Percentiles rank a stretch among this genome's conserved stretches.
phyloP scores from a whole-genome alignment of 148 eudicot genomes.

The Dianthus caryophyllus region DNA sequence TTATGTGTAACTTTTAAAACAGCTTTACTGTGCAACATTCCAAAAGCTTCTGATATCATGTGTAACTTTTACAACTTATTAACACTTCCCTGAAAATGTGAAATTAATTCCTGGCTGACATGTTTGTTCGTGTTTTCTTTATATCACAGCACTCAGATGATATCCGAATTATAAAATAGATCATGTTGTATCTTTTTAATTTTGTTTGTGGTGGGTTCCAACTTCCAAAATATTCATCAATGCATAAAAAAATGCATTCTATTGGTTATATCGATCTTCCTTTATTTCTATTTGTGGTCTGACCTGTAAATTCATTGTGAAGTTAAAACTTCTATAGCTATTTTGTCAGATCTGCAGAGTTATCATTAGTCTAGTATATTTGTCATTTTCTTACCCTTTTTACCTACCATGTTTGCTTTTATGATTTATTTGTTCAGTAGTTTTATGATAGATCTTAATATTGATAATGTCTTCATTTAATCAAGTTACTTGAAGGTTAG shows the following conservation, averaged over 20 bases:
- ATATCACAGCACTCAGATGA: neutral
- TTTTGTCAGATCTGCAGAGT: neutral
- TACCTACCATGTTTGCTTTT: neutral
- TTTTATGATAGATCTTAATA: conserved; percentile 3
- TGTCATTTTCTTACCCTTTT: neutral
- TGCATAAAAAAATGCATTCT: neutral
- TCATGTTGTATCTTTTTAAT: neutral
- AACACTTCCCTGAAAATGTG: neutral
- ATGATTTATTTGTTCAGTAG: neutral
- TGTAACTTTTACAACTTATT: neutral
- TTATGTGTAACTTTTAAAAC: conserved; percentile 6
- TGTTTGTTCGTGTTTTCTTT: neutral
- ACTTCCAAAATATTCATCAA: neutral
- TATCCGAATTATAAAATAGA: neutral
- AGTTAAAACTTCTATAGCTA: neutral
- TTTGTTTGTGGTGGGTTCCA: neutral
- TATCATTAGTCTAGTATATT: conserved; percentile 4
- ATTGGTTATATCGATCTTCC: neutral
- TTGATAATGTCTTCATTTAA: too few relatives aligned
- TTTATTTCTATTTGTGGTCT: neutral
- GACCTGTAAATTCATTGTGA: neutral
- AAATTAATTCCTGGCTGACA: neutral
- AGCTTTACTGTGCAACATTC: neutral
- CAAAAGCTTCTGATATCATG: neutral
- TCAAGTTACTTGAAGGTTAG: neutral